Conservation (phyloP, 352 stramenopile genomes). For the Phytophthora foliorum region DNA sequence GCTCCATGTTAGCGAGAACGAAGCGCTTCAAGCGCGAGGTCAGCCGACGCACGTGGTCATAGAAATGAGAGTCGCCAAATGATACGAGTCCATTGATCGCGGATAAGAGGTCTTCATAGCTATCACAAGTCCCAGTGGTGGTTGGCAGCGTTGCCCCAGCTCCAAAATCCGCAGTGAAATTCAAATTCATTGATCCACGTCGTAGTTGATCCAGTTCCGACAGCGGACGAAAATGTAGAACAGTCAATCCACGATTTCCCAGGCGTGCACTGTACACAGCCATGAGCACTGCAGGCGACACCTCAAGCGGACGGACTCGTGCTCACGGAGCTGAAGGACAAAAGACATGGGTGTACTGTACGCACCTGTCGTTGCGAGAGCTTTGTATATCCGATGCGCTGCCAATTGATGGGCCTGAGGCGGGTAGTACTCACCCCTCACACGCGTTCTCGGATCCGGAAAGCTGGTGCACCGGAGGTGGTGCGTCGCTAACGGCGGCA, state of each 20-base stretch:
- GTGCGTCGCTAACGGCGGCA: background rate
- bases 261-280: background rate
- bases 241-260: background rate
- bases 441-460: background rate
- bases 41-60: background rate
- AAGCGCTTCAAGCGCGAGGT: background rate
- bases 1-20: background rate
- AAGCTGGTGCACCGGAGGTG: background rate
- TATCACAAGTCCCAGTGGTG: background rate
- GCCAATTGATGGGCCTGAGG: background rate
- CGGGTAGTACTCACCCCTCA: background rate
- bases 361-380: background rate
- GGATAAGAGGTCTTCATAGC: background rate
- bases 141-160: background rate
- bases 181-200: constrained; percentile 3
- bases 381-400: background rate
- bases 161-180: background rate
- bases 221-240: background rate
- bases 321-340: constrained; percentile 1
- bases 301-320: constrained; percentile 1
- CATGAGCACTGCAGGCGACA: constrained; percentile 1
- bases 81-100: constrained; percentile 4
- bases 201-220: constrained; percentile 2
- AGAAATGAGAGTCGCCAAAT: background rate
- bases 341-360: background rate